A percentile compares a stretch with the other conserved stretches of the same genome.
Conservation (phyloP, 768 basidiomycete genomes). For the Pleurotus pulmonarius region DNA sequence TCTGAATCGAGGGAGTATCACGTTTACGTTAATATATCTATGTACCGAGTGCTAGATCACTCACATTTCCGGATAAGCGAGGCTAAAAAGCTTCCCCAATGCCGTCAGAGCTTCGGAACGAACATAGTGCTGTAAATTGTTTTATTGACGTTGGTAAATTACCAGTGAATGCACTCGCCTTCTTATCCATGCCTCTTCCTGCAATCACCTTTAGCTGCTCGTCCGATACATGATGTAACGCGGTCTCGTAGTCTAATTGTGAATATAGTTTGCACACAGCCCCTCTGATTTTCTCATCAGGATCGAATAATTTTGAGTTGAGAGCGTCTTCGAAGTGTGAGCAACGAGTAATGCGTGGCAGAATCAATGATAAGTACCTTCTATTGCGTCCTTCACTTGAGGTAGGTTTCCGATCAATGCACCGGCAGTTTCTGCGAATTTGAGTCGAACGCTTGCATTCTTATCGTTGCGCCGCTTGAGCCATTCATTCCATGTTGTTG, state of each 20-base stretch:
- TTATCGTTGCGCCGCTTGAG: conserved; percentile 76
- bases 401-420: conserved; percentile 61
- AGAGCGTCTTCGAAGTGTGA: conserved; percentile 45
- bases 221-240: conserved; percentile 73
- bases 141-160: background rate
- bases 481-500: conserved; percentile 85
- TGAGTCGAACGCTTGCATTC: conserved; percentile 61
- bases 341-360: too few relatives aligned
- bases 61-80: conserved; percentile 89
- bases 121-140: conserved; percentile 46
- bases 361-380: conserved; percentile 45
- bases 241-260: conserved; percentile 87
- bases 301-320: conserved; percentile 67
- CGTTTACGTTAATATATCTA: background rate
- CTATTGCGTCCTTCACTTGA: conserved; percentile 65
- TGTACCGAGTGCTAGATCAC: conserved; percentile 18
- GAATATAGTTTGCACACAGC: conserved; percentile 81
- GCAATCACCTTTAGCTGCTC: conserved; percentile 60
- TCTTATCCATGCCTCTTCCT: conserved; percentile 80
- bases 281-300: conserved; percentile 88
- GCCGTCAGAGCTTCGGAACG: conserved; percentile 74
- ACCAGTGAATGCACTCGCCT: conserved; percentile 40
- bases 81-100: conserved; percentile 72
- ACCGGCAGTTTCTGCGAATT: conserved; percentile 69
- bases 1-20: conserved; percentile 35